These are phyloP conservation scores for Colletotrichum salicis DNA, from an alignment of 2,329 filamentous ascomycete species.

Conservation along the genomic window DNA sequence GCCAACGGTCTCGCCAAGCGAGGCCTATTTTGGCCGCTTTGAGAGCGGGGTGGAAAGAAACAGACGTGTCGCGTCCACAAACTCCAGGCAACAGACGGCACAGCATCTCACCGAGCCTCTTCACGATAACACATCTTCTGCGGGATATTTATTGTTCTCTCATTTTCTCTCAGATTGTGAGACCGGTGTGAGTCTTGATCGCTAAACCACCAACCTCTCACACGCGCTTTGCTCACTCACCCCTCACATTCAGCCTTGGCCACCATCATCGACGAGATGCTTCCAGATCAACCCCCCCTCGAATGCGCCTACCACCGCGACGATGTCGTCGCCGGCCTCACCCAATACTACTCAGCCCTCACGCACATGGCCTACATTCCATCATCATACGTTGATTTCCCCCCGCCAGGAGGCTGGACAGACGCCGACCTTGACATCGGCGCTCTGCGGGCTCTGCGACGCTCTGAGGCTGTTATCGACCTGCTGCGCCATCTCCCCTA, in stretches of 20 bases:
- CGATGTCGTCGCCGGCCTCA: constrained; percentile 28
- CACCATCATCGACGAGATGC: constrained; percentile 2
- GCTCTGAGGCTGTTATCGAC: constrained; percentile 30
- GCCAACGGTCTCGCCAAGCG: neutral
- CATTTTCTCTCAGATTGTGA: neutral
- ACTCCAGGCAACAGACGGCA: constrained; percentile 2
- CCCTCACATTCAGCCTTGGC: neutral
- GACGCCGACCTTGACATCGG: constrained; percentile 31
- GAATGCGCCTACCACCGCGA: constrained; percentile 28
- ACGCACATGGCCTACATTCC: constrained; percentile 24
- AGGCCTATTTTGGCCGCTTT: neutral
- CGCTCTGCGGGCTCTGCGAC: constrained; percentile 25
- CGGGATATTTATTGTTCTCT: neutral
- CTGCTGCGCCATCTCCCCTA: constrained; percentile 33
- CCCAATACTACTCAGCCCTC: constrained; percentile 19
- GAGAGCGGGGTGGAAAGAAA: constrained; percentile 18
- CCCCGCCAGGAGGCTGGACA: constrained; percentile 26
- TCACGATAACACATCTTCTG: neutral
- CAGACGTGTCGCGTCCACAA: constrained; percentile 30
- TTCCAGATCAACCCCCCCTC: constrained; percentile 15
- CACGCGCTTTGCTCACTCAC: neutral
- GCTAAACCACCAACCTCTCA: neutral
- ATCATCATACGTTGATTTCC: constrained; percentile 23
- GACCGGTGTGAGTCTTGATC: neutral
- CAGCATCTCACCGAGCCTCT: neutral